phyloP scores from a whole-genome alignment of 1,284 basidiomycete genomes.

The Rhizoctonia solani region DNA sequence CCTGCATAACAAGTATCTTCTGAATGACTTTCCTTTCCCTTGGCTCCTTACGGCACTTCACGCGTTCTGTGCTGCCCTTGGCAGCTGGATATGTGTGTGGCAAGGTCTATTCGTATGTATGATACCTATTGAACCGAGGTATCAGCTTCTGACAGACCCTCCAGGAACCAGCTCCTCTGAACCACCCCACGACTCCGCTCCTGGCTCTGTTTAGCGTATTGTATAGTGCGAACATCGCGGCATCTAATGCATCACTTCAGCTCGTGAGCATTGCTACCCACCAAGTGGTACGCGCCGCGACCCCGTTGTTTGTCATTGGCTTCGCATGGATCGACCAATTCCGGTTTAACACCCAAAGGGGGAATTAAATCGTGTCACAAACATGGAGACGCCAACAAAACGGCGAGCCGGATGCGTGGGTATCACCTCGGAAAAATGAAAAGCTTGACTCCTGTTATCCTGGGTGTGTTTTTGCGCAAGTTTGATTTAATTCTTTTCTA shows the following conservation, averaged over 20 bases:
- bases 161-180: conserved; percentile 59
- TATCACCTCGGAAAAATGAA: conserved; percentile 61
- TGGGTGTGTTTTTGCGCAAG: conserved; percentile 92
- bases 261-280: conserved; percentile 94
- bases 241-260: conserved; percentile 86
- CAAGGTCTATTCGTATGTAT: conserved; percentile 57
- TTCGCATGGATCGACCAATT: conserved; percentile 56
- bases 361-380: conserved; percentile 41
- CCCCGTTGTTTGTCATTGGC: conserved; percentile 86
- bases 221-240: conserved; percentile 90
- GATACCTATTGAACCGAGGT: neutral
- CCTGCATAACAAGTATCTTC: conserved; percentile 88
- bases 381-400: conserved; percentile 46
- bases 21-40: conserved; percentile 89
- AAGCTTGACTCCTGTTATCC: conserved; percentile 84
- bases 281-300: conserved; percentile 90
- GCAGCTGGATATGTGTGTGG: conserved; percentile 70
- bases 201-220: conserved; percentile 80
- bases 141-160: neutral
- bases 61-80: conserved; percentile 78
- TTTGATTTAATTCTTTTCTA: conserved; percentile 41
- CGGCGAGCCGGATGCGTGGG: conserved; percentile 30
- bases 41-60: conserved; percentile 89
- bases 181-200: conserved; percentile 59
- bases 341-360: neutral